A percentile compares a stretch with the other conserved stretches of the same genome.
Conservation (phyloP, 129 eudicot species). For the Deinandra increscens region DNA sequence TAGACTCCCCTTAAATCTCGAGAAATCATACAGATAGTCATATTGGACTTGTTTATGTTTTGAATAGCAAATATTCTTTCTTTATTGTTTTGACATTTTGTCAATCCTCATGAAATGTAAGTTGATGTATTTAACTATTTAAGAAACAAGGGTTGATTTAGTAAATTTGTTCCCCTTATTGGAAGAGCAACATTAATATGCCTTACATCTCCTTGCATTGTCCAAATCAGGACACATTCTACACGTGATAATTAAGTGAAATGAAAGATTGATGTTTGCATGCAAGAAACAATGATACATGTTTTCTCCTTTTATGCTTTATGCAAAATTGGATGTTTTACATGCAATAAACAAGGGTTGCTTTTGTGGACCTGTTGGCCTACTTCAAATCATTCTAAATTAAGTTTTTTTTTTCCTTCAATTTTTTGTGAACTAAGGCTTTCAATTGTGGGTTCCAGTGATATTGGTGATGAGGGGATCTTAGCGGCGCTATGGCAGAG, state of each 20-base stretch:
- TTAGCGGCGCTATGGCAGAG: slow-evolving; percentile 67
- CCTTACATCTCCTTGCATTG: background rate
- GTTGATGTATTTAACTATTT: background rate
- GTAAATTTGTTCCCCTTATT: background rate
- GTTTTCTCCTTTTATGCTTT: background rate
- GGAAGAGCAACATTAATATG: slow-evolving; percentile 1
- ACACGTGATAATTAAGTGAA: slow-evolving; percentile 1
- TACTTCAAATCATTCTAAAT: slow-evolving; percentile 8
- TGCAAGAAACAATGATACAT: background rate
- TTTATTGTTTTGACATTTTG: background rate
- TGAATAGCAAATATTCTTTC: background rate
- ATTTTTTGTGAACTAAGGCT: background rate
- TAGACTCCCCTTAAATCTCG: background rate
- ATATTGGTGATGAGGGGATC: slow-evolving; percentile 86
- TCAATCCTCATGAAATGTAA: slow-evolving; percentile 1
- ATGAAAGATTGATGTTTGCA: slow-evolving; percentile 3
- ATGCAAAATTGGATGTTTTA: slow-evolving; percentile 5
- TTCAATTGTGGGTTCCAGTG: slow-evolving; percentile 46
- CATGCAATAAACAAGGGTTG: background rate
- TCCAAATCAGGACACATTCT: background rate
- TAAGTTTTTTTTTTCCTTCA: background rate
- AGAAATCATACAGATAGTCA: background rate
- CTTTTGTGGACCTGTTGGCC: slow-evolving; percentile 10
- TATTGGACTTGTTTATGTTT: background rate
- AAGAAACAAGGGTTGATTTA: slow-evolving; percentile 5